Conservation (phyloP, 345 rosid genomes). For the Alliaria petiolata region DNA sequence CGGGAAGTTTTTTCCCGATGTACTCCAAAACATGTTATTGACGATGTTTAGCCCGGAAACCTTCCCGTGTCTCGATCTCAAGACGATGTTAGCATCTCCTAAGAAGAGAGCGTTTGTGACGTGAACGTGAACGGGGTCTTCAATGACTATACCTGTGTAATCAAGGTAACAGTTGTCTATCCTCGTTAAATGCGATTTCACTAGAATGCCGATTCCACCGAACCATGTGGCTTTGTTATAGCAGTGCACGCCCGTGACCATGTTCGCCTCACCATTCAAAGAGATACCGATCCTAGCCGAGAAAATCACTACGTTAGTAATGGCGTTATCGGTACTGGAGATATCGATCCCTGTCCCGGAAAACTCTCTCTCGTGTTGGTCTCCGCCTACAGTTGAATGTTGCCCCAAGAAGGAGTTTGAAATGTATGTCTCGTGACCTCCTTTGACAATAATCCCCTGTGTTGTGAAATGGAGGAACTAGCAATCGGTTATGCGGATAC, state of each 20-base stretch:
- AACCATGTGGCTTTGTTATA: slow-evolving; percentile 67
- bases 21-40: slow-evolving; percentile 56
- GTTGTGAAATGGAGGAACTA: slow-evolving; percentile 68
- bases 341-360: slow-evolving; percentile 66
- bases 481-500: slow-evolving; percentile 49
- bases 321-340: slow-evolving; percentile 54
- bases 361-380: slow-evolving; percentile 42
- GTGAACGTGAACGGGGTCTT: slow-evolving; percentile 64
- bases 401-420: slow-evolving; percentile 59
- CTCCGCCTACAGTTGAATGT: slow-evolving; percentile 55
- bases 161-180: slow-evolving; percentile 70
- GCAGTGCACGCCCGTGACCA: slow-evolving; percentile 61
- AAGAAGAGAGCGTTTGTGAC: slow-evolving; percentile 58
- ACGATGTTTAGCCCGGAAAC: slow-evolving; percentile 51
- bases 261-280: slow-evolving; percentile 56
- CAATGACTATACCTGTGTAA: slow-evolving; percentile 51
- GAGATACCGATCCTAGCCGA: slow-evolving; percentile 57
- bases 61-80: slow-evolving; percentile 43
- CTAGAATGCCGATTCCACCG: slow-evolving; percentile 63
- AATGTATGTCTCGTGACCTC: slow-evolving; percentile 70
- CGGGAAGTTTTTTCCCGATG: slow-evolving; percentile 26
- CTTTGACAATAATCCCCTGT: slow-evolving; percentile 50
- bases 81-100: slow-evolving; percentile 52
- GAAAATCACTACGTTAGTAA: slow-evolving; percentile 58
- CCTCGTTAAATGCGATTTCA: slow-evolving; percentile 46